Evolutionary conservation across 75 land plant species (phyloP).

Genomic region (Cryptomeria japonica): DNA sequence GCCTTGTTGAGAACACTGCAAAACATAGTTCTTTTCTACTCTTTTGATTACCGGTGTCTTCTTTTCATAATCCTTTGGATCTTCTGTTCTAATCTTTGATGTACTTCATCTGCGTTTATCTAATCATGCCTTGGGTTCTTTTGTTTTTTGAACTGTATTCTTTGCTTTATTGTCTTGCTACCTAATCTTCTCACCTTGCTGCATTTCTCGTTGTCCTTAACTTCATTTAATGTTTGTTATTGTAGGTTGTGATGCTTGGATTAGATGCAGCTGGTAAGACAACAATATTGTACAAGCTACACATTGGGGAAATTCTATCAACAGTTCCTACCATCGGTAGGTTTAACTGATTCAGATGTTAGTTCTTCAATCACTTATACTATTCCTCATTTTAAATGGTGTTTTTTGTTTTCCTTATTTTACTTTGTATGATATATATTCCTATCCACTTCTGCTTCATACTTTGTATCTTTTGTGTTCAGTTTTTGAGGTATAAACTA

Average conservation of each 20-base stretch:
- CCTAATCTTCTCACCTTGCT: not conserved
- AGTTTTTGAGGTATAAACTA: not conserved
- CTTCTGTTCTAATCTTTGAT: not conserved
- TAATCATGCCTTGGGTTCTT: not conserved
- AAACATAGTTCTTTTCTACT: not conserved
- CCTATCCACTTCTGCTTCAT: not conserved
- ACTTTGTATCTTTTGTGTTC: not conserved
- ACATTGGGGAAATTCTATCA: slow-evolving; percentile 64
- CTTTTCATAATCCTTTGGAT: not conserved
- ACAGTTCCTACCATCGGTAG: slow-evolving; percentile 67
- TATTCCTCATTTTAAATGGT: not conserved
- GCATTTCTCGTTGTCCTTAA: not conserved
- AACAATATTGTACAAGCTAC: slow-evolving; percentile 64
- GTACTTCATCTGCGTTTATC: not conserved
- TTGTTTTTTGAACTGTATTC: not conserved
- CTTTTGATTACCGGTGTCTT: not conserved
- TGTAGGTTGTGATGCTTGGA: slow-evolving; percentile 72
- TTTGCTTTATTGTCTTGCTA: not conserved
- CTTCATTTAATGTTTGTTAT: not conserved
- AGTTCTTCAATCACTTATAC: not conserved
- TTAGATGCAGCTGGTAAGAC: slow-evolving; percentile 78
- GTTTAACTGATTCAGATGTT: slow-evolving; percentile 1
- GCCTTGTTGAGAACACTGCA: too few relatives aligned
- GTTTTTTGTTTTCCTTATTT: not conserved
- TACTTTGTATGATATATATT: not conserved